Percentiles rank a stretch among this genome's conserved stretches.
Evolutionary conservation across 176 grass and related monocot genomes (phyloP).

Genomic region (Musa itinerans): DNA sequence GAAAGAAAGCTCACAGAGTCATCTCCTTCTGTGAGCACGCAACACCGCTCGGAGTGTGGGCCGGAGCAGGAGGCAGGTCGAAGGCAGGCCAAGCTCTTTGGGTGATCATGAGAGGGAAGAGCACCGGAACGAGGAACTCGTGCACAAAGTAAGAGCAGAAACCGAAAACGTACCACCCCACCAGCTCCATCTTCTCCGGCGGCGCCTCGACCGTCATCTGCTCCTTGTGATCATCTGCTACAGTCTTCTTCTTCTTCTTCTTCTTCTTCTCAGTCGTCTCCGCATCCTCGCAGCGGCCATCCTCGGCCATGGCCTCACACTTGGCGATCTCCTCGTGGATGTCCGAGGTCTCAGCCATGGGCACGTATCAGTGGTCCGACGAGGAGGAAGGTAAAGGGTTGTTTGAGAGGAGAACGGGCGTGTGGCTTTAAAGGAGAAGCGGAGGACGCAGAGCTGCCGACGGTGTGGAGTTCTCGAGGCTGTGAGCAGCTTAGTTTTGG

Average conservation of each 20-base stretch:
- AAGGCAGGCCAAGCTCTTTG: slow-evolving; percentile 54
- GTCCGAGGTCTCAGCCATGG: neutral
- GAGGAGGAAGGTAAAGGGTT: no score
- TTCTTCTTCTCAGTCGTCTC: neutral
- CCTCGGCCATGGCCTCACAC: neutral
- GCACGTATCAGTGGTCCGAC: no score
- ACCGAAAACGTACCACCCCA: slow-evolving; percentile 66
- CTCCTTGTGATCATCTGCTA: neutral
- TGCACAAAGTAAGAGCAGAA: slow-evolving; percentile 93
- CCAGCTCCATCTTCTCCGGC: slow-evolving; percentile 52
- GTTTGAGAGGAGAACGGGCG: neutral
- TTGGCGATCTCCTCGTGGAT: neutral
- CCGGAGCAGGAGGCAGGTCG: slow-evolving; percentile 37
- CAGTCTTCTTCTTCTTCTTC: neutral
- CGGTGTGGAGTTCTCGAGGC: slow-evolving; percentile 2
- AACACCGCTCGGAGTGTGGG: slow-evolving; percentile 37
- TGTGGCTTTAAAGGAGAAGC: neutral
- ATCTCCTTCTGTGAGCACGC: slow-evolving; percentile 61
- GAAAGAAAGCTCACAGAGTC: slow-evolving; percentile 50
- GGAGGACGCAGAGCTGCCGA: neutral
- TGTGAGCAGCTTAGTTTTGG: neutral
- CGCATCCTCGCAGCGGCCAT: neutral
- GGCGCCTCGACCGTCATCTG: slow-evolving; percentile 31
- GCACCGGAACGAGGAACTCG: slow-evolving; percentile 66
- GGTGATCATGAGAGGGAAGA: slow-evolving; percentile 73